Conservation (phyloP, 1,284 basidiomycete species). For the Pholiota adiposa region DNA sequence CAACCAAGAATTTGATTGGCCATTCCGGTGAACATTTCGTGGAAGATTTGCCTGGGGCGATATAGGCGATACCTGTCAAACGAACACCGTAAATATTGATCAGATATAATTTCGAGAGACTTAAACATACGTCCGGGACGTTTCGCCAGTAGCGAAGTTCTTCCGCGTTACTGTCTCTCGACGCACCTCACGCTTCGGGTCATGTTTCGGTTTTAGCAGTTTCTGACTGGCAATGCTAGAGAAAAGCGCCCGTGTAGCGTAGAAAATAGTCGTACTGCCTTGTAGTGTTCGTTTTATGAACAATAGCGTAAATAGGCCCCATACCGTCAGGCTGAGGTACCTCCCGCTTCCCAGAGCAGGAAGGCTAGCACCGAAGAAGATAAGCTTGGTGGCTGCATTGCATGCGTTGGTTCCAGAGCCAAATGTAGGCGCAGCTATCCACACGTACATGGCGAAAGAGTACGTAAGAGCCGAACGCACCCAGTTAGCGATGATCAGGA, state of each 20-base stretch:
- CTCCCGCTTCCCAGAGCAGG: slow-evolving; percentile 26
- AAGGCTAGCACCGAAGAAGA: slow-evolving; percentile 29
- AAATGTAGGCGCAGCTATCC: slow-evolving; percentile 26
- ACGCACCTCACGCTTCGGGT: slow-evolving; percentile 23
- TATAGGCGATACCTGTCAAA: slow-evolving; percentile 20
- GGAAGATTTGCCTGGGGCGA: slow-evolving; percentile 26
- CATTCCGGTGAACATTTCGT: slow-evolving; percentile 25
- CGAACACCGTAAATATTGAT: neutral
- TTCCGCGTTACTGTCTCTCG: slow-evolving; percentile 17
- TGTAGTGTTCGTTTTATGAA: slow-evolving; percentile 23
- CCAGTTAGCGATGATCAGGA: slow-evolving; percentile 30
- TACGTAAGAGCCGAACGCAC: slow-evolving; percentile 28
- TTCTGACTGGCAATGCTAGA: slow-evolving; percentile 21
- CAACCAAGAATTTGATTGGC: slow-evolving; percentile 25
- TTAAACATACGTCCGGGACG: slow-evolving; percentile 12
- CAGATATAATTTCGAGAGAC: neutral
- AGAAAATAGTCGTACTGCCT: slow-evolving; percentile 20
- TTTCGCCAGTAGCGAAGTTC: slow-evolving; percentile 22
- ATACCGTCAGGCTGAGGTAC: slow-evolving; percentile 23
- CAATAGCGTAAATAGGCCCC: slow-evolving; percentile 24
- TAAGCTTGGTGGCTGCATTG: slow-evolving; percentile 24
- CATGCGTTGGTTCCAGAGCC: slow-evolving; percentile 22
- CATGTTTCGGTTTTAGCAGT: slow-evolving; percentile 22
- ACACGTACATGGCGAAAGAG: slow-evolving; percentile 29
- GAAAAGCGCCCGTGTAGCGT: slow-evolving; percentile 22